Evolutionary conservation across 768 basidiomycete species (phyloP), one percentile per base, ranked within the genome.

Genomic region (Psilocybe tampanensis): DNA sequence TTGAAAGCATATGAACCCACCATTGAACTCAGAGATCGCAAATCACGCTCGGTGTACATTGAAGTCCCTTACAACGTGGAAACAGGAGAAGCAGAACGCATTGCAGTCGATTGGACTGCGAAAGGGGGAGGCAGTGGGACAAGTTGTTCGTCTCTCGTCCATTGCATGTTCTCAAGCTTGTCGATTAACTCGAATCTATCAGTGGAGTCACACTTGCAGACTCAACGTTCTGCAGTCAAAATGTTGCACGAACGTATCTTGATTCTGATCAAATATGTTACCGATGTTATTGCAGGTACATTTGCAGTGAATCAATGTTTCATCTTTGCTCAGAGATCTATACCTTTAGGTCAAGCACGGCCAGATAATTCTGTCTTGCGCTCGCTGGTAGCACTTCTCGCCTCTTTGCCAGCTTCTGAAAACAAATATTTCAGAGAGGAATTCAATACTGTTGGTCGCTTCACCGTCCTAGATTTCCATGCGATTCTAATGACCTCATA

Each of bases 1-100:
- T 82, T 98, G 68, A 90, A 88, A 64, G 89, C 95, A n/a, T 99
- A 92, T 66, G 95, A 98, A 68, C 90, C 93, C 0, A 89, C 91
- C 1, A 82, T 95, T 41, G 94, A 95, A 69, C 88, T 95, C 42
- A 81, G 86, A 54, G 91, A 92, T 60, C 82, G 89, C 45, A 86
- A 79, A 67, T 85, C 88, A 50, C 86, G 88, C 52, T 84, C 86
- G 1, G 87, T 89, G 11, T 96, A 92, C 65, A 85, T 96, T 44
- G 90, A 94, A 66, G 92, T 89, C 1, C 76, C 89, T 3, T 98
- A 88, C 74, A 88, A 84, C 48, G 89, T 99, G 17, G 96, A 98
- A 72, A 98, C 96, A 0, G 97, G 96, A 32, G 97, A 99, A 74
- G 97, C 97, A 15, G 97, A 99, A 70, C 87, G 97, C 36, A 98